Percentiles rank a stretch among this genome's conserved stretches.
These are phyloP conservation scores for Lecanicillium sp. DNA, from an alignment of 2,329 filamentous ascomycete genomes.

Conservation along the genomic window DNA sequence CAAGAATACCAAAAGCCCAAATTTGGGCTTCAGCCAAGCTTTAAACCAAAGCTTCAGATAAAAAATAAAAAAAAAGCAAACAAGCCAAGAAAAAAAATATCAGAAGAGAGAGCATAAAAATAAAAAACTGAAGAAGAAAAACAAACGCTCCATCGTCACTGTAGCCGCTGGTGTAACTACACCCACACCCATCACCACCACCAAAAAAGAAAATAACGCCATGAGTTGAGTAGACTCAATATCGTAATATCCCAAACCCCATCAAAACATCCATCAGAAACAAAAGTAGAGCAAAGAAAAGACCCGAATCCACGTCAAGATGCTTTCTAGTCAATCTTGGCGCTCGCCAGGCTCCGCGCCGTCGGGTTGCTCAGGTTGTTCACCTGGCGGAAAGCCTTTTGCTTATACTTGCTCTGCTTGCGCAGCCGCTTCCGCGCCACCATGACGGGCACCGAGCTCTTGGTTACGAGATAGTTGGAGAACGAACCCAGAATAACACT, in stretches of 20 bases:
- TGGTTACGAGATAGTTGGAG: slow-evolving; percentile 94
- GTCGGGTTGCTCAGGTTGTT: slow-evolving; percentile 74
- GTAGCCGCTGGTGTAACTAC: background rate
- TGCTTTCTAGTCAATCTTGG: slow-evolving; percentile 62
- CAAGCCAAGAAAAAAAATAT: too few species aligned
- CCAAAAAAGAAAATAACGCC: background rate
- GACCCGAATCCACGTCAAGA: background rate
- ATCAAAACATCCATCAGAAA: too few species aligned
- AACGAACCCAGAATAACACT: slow-evolving; percentile 94
- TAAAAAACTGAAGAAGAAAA: too few species aligned
- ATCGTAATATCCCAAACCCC: too few species aligned
- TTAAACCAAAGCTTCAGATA: too few species aligned
- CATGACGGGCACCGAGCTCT: slow-evolving; percentile 96
- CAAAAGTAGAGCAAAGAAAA: background rate
- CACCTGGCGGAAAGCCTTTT: slow-evolving; percentile 60
- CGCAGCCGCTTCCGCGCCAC: slow-evolving; percentile 85
- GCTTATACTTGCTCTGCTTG: slow-evolving; percentile 79
- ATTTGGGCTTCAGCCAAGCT: too few species aligned
- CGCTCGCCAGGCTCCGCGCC: slow-evolving; percentile 60
- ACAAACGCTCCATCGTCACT: too few species aligned
- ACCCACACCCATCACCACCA: background rate
- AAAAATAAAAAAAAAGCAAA: too few species aligned
- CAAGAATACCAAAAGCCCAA: too few species aligned
- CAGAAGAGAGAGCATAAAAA: too few species aligned
- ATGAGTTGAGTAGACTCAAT: too few species aligned